These are phyloP conservation scores for Pilasporangium apinafurcum DNA, from an alignment of 352 stramenopile species.

Conservation along the genomic window DNA sequence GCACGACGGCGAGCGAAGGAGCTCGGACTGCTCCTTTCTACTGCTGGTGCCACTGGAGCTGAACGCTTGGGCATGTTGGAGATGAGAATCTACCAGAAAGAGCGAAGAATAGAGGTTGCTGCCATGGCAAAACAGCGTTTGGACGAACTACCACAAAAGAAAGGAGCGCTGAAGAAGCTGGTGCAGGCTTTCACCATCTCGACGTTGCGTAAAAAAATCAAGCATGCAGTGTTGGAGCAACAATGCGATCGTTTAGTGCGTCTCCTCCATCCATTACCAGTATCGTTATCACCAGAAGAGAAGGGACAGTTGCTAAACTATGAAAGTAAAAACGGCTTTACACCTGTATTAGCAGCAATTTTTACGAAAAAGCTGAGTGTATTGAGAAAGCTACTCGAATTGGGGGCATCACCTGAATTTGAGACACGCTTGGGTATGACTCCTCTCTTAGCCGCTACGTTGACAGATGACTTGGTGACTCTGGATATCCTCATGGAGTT, in stretches of 20 bases:
- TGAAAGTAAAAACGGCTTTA: constrained; percentile 52
- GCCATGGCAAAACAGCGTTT: constrained; percentile 26
- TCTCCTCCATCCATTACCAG: constrained; percentile 22
- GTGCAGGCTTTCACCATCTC: constrained; percentile 24
- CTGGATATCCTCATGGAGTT: constrained; percentile 45
- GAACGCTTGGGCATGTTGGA: constrained; percentile 26
- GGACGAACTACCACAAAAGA: constrained; percentile 31
- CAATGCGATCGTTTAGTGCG: constrained; percentile 30
- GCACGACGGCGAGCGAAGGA: constrained; percentile 16
- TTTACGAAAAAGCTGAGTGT: constrained; percentile 21
- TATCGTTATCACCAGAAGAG: constrained; percentile 1
- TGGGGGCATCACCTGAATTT: constrained; percentile 31
- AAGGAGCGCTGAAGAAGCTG: constrained; percentile 15
- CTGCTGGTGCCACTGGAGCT: constrained; percentile 14
- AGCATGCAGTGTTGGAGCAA: constrained; percentile 29
- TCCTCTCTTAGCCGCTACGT: constrained; percentile 35
- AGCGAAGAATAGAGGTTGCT: constrained; percentile 15
- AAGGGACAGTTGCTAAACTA: constrained; percentile 22
- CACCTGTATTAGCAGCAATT: constrained; percentile 40
- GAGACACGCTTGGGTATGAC: constrained; percentile 43
- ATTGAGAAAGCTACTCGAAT: constrained; percentile 37
- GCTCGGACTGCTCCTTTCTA: constrained; percentile 27
- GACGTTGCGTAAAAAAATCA: constrained; percentile 31
- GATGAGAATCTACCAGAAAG: constrained; percentile 22
- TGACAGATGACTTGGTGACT: constrained; percentile 38